A percentile compares a stretch with the other conserved stretches of the same genome.
phyloP scores from a whole-genome alignment of 2,329 filamentous ascomycete species.

The Amesomyces nigricolor region DNA sequence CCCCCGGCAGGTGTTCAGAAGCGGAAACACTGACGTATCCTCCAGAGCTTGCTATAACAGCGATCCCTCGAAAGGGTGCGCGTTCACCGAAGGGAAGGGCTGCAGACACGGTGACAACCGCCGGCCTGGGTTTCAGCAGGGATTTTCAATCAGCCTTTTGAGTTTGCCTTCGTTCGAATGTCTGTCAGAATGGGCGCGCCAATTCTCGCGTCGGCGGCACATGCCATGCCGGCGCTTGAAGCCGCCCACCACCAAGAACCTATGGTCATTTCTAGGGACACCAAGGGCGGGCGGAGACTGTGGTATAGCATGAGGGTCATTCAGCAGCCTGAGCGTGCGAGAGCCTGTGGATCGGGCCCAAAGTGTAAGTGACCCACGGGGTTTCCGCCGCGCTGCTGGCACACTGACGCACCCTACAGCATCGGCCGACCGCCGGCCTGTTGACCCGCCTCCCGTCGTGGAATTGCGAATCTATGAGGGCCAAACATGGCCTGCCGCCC shows the following conservation, averaged over 20 bases:
- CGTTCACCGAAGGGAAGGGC: no score
- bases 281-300: constrained; percentile 68
- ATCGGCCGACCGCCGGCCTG: constrained; percentile 81
- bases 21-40: no score
- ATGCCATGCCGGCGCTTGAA: constrained; percentile 24
- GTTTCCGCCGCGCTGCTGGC: background rate
- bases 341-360: constrained; percentile 90
- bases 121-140: no score
- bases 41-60: no score
- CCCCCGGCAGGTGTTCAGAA: no score
- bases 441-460: constrained; percentile 91
- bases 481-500: constrained; percentile 50
- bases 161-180: constrained; percentile 3
- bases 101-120: no score
- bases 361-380: constrained; percentile 65
- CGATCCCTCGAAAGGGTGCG: no score
- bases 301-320: constrained; percentile 81
- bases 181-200: constrained; percentile 23
- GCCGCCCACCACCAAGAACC: constrained; percentile 15
- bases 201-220: constrained; percentile 23
- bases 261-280: constrained; percentile 46
- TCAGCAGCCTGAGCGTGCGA: constrained; percentile 88
- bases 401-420: constrained; percentile 42
- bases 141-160: background rate
- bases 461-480: constrained; percentile 82